Base-by-base conservation (phyloP, 2,329 filamentous ascomycete species). In the Aspergillus fumigatus region DNA sequence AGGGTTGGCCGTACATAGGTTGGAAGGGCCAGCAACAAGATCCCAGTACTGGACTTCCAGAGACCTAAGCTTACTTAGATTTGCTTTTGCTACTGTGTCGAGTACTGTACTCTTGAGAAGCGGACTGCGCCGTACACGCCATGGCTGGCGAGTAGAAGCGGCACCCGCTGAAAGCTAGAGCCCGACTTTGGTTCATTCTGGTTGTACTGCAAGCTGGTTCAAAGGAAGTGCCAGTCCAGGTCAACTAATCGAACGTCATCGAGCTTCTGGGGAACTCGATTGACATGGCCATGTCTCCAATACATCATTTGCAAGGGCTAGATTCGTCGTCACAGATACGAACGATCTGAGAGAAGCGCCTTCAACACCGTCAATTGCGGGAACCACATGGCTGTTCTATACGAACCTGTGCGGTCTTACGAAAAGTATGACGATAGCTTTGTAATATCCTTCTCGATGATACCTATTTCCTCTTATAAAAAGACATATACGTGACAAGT, bases 1-100 rank as follows among this genome's bases (percentile, higher is more conserved):
- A 79, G 29, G 86, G 83, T 6, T 88, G 86, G 86, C 86, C 86
- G 2, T 73, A 73, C 52, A 61, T 80, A 27, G 84, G 83, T 2
- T 86, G 83, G 80, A 64, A 73, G 11, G 71, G 73, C 25, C 65
- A 76, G 56, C 56, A 65, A 21, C 73, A 73, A 51, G 67, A 75
- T 53, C 67, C 71, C 2, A 69, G 57, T 17, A 59, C 62, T 52
- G 70, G 69, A 25, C 57, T 73, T 48, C 71, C 72, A 14, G 69
- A 70, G 50, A 55, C 60, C 43, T 69, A 64, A 64, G 52, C 35
- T 50, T 48, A n/a, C 35, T 50, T 48, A 14, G 14, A 45, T 14
- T 23, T 7, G 19, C 23, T 47, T 7, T 26, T 25, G 11, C n/a
- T 21, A 21, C 32, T 35, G 14, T 14, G n/a, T 43, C n/a, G 11